Conservation (phyloP, 768 basidiomycete genomes). For the Phlebiopsis gigantea region DNA sequence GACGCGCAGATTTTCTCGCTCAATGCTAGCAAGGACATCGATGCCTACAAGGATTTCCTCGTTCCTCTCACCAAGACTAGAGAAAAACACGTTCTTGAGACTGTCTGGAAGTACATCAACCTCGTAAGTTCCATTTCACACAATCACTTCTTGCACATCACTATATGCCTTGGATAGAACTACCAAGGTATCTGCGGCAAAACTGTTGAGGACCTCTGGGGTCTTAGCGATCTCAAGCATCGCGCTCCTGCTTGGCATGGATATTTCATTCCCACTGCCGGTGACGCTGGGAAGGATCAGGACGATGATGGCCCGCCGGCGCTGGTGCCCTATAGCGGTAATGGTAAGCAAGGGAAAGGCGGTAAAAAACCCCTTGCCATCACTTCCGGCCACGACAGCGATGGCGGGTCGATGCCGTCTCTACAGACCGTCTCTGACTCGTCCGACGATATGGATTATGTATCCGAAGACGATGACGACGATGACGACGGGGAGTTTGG, state of each 20-base stretch:
- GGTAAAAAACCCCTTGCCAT: slow-evolving; percentile 41
- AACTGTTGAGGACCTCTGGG: slow-evolving; percentile 62
- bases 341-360: slow-evolving; percentile 19
- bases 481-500: slow-evolving; percentile 31
- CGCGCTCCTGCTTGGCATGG: slow-evolving; percentile 57
- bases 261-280: slow-evolving; percentile 28
- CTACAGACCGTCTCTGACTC: slow-evolving; percentile 64
- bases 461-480: slow-evolving; percentile 34
- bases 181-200: slow-evolving; percentile 48
- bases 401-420: slow-evolving; percentile 53
- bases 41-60: slow-evolving; percentile 50
- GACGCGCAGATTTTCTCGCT: slow-evolving; percentile 63
- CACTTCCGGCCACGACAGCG: slow-evolving; percentile 41
- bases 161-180: slow-evolving; percentile 45
- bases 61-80: slow-evolving; percentile 55
- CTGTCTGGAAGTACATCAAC: slow-evolving; percentile 63
- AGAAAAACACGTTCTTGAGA: slow-evolving; percentile 43
- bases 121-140: slow-evolving; percentile 32
- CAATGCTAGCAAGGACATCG: slow-evolving; percentile 45
- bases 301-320: slow-evolving; percentile 23
- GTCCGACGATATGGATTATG: slow-evolving; percentile 42
- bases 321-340: slow-evolving; percentile 19
- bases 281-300: slow-evolving; percentile 17
- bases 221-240: slow-evolving; percentile 44
- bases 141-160: background rate